A percentile compares a stretch with the other conserved stretches of the same genome.
phyloP scores from a whole-genome alignment of 2,329 filamentous ascomycete genomes.

The Davidsoniella australis region DNA sequence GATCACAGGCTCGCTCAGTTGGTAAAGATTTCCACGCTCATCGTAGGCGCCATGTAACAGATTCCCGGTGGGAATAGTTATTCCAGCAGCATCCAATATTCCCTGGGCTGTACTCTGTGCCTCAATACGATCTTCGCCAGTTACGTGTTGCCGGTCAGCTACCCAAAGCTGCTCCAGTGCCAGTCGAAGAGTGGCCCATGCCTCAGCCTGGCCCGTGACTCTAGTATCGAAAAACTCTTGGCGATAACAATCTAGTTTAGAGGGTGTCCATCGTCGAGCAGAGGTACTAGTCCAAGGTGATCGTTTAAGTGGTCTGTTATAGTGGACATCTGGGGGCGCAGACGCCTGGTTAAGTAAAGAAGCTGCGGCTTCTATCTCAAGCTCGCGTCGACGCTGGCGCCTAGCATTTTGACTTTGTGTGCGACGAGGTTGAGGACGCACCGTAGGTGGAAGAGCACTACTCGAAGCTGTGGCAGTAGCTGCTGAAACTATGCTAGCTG shows the following conservation, averaged over 20 bases:
- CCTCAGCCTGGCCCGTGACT: conserved; percentile 57
- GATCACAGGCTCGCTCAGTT: conserved; percentile 50
- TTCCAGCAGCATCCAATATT: conserved; percentile 60
- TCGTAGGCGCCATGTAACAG: conserved; percentile 59
- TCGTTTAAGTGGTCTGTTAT: conserved; percentile 49
- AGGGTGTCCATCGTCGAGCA: conserved; percentile 48
- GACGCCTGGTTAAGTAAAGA: conserved; percentile 20
- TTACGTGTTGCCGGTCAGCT: conserved; percentile 24
- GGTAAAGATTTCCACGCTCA: conserved; percentile 50
- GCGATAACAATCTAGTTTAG: conserved; percentile 52
- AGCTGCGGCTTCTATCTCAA: conserved; percentile 10
- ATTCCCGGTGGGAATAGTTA: conserved; percentile 58
- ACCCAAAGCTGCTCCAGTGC: conserved; percentile 53
- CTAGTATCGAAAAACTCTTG: conserved; percentile 80
- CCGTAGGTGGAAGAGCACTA: too few species aligned
- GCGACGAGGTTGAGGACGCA: not conserved
- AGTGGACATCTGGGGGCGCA: conserved; percentile 17
- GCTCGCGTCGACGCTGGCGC: not conserved
- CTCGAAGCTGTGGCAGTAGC: too few species aligned
- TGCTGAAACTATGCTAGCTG: too few species aligned
- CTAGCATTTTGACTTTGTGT: not conserved
- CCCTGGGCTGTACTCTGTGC: conserved; percentile 55
- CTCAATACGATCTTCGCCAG: conserved; percentile 20
- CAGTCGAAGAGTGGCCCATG: conserved; percentile 61
- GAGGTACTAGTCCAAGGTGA: conserved; percentile 39